Evolutionary conservation across 2,329 filamentous ascomycete genomes (phyloP), one percentile per base, ranked within the genome.

Genomic region (Aspergillus versicolor): DNA sequence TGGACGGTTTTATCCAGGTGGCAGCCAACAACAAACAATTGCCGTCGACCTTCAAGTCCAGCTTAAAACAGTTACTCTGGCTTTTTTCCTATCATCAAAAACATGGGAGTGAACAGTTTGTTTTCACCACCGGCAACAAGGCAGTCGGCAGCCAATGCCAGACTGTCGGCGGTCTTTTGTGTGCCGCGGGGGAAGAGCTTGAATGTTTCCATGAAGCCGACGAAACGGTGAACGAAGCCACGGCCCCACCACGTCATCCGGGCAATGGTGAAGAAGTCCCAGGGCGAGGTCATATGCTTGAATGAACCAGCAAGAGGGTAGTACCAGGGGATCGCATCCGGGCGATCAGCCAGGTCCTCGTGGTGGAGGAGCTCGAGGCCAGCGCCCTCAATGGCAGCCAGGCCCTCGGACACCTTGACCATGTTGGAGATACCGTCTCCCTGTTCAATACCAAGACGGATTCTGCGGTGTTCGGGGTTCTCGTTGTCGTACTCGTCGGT

Each of bases 51-150:
- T 21, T 21, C 21, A 21, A 21, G 21, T 21, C 21, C 21, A 21
- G 21, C 21, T 21, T 21, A 21, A 21, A 21, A 4, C 0, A 21
- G 21, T 70, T 73, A 75, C 70, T 76, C 70, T 42, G 93, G 91
- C 83, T 97, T 97, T 77, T 90, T 87, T 60, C 86, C 93, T 58
- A 97, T 85, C 91, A 97, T 97, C 71, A 97, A 81, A 79, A 96
- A 97, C 93, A 97, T 97, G 56, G 93, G 93, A 1, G 93, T 97
- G 79, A 97, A 97, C n/a, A 97, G 84, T 75, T 96, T 90, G 79
- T 92, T 83, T 74, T 86, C 85, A 37, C 87, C 93, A 76, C 93
- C 93, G 47, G 90, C 91, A 21, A 96, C 92, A 51, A 97, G 81
- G 67, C 86, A 89, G 75, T 97, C 92, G 11, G 85, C 92, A 32